Evolutionary conservation across 306 rosid genomes (phyloP).

Genomic region (Luffa acutangula): DNA sequence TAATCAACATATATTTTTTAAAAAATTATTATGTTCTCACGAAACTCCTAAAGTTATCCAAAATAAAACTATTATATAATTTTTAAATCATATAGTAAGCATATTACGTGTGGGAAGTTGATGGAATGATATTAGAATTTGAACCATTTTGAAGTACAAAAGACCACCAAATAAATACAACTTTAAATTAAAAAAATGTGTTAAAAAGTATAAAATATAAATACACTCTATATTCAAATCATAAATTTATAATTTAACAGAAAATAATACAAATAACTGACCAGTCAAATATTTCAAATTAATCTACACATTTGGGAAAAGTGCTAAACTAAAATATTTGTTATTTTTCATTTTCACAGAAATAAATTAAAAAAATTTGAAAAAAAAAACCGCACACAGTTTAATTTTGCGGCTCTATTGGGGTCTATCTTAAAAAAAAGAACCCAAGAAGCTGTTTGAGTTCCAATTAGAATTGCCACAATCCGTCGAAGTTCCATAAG

Average conservation of each 20-base stretch:
- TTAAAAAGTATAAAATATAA: no score
- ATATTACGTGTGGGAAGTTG: no score
- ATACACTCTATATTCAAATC: background rate
- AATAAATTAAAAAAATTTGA: background rate
- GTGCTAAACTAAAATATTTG: no score
- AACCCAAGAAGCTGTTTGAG: background rate
- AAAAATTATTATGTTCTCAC: no score
- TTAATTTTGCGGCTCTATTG: background rate
- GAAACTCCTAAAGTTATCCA: no score
- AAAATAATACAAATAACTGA: background rate
- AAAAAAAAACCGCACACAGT: background rate
- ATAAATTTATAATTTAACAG: background rate
- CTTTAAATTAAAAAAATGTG: no score
- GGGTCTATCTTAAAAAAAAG: background rate
- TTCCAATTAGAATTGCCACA: background rate
- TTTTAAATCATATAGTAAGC: no score
- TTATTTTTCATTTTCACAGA: background rate
- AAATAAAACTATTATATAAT: no score
- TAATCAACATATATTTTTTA: no score
- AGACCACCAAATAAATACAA: no score
- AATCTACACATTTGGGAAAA: background rate
- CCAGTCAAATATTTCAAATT: background rate
- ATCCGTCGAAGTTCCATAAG: slow-evolving; percentile 2
- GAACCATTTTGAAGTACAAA: no score
- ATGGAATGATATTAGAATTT: no score